Base-by-base conservation (phyloP, 2,329 filamentous ascomycete genomes). In the Ophiostoma quercus region DNA sequence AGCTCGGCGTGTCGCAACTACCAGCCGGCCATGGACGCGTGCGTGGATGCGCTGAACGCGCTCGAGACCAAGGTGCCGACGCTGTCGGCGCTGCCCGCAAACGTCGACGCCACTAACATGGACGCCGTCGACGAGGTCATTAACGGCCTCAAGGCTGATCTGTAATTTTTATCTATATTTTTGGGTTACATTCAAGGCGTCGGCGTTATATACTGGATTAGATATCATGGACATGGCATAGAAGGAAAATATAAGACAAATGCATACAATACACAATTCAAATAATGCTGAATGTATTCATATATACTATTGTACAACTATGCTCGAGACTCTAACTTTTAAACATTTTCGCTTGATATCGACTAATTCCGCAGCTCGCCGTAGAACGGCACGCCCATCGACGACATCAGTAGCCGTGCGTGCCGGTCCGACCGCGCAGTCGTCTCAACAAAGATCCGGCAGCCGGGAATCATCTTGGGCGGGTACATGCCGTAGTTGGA, bases 1-100 rank as follows among this genome's bases (percentile, higher is more conserved):
- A 97, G 92, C 77, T 94, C 90, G 16, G 90, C 88, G 5, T 87
- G 92, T 69, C 85, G 95, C 77, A 99, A 99, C 79, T 96, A 92
- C 79, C 94, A 97, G 81, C 91, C 92, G 1, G 89, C 89, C 34
- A 84, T 94, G 80, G 89, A 92, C 77, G 82, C 84, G 32, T 82
- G 93, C 72, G 86, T 88, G 0, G 83, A 84, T 47, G 85, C 90
- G 75, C 80, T 91, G 76, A 4, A 69, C 70, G 57, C 70, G 67
- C 71, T 67, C 22, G 63, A 47, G 63, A 57, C 68, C 19, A 29
- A 51, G 9, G 67, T 66, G n/a, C 60, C 68, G 47, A 67, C 66
- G 0, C 86, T 88, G 0, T 83, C 85, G 41, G 85, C 89, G 75
- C 80, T 91, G 76, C 69, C 67, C 22, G 72, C 79, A 22, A 88